phyloP scores from a whole-genome alignment of 108 stramenopile species.

The Fragilariopsis cylindrus region DNA sequence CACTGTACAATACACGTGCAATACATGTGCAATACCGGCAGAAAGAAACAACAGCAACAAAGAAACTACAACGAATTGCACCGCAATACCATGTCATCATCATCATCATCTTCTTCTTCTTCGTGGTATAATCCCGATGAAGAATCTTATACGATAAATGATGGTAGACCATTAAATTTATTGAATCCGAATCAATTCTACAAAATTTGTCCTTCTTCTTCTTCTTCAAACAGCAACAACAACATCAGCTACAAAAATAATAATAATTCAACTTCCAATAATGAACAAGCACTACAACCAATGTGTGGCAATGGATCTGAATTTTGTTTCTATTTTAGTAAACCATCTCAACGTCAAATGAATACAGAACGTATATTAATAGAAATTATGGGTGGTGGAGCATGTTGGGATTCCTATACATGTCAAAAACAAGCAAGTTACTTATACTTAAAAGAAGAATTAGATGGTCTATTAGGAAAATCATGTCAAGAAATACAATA shows the following conservation, averaged over 20 bases:
- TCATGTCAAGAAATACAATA: slow-evolving; percentile 40
- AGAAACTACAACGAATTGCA: too few relatives aligned
- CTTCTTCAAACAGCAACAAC: background rate
- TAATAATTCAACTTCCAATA: background rate
- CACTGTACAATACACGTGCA: too few relatives aligned
- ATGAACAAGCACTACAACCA: slow-evolving; percentile 14
- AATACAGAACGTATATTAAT: slow-evolving; percentile 47
- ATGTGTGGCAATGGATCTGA: slow-evolving; percentile 56
- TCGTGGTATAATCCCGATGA: slow-evolving; percentile 8
- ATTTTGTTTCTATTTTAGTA: slow-evolving; percentile 48
- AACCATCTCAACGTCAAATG: slow-evolving; percentile 32
- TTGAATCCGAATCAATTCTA: slow-evolving; percentile 21
- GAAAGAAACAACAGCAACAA: too few relatives aligned
- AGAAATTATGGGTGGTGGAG: slow-evolving; percentile 59
- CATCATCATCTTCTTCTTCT: background rate
- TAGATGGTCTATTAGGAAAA: slow-evolving; percentile 31
- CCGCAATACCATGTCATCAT: background rate
- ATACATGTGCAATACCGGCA: too few relatives aligned
- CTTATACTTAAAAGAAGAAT: slow-evolving; percentile 34
- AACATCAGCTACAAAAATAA: background rate
- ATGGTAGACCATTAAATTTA: background rate
- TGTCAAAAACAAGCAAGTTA: slow-evolving; percentile 34
- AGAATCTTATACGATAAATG: background rate
- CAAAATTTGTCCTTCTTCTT: slow-evolving; percentile 9
- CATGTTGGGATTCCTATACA: slow-evolving; percentile 56